These are phyloP conservation scores for Suhomyces ambrosiae DNA, from an alignment of 1,139 yeast genomes.

Conservation along the genomic window DNA sequence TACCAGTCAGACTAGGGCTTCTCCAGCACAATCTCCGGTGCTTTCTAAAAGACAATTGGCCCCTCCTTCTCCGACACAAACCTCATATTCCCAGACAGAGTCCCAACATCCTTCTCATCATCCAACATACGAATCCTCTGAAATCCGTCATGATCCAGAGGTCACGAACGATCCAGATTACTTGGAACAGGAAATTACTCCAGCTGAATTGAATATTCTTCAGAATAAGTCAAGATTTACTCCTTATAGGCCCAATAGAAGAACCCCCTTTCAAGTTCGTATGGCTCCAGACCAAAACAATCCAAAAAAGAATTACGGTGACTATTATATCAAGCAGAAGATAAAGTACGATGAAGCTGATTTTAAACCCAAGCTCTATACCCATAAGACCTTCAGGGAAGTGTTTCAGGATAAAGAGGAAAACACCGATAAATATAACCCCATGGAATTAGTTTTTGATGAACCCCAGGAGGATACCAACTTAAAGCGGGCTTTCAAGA, in stretches of 20 bases:
- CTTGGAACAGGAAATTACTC: constrained; percentile 37
- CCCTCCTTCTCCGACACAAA: constrained; percentile 8
- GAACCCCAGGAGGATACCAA: constrained; percentile 26
- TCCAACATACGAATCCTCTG: too few relatives aligned
- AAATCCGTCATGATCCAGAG: constrained; percentile 8
- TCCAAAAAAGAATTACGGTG: constrained; percentile 20
- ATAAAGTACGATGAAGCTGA: constrained; percentile 37
- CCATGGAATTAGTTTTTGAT: constrained; percentile 46
- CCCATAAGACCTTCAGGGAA: constrained; percentile 45
- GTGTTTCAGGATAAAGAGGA: constrained; percentile 41
- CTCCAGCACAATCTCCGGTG: constrained; percentile 5
- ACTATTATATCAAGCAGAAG: constrained; percentile 44
- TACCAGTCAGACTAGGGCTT: constrained; percentile 1
- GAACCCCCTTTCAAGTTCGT: constrained; percentile 7
- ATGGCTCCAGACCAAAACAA: constrained; percentile 1
- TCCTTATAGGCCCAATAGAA: constrained; percentile 10
- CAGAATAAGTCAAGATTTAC: constrained; percentile 18
- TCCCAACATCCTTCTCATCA: background rate
- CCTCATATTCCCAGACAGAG: background rate
- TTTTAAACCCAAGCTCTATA: constrained; percentile 40
- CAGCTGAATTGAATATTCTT: constrained; percentile 37
- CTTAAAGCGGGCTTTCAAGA: constrained; percentile 31
- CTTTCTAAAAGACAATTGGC: constrained; percentile 2
- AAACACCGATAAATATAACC: constrained; percentile 36
- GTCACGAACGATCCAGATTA: constrained; percentile 30